These are phyloP conservation scores for Rhizodiscina lignyota DNA, from an alignment of 495 filamentous ascomycete genomes.

Conservation along the genomic window DNA sequence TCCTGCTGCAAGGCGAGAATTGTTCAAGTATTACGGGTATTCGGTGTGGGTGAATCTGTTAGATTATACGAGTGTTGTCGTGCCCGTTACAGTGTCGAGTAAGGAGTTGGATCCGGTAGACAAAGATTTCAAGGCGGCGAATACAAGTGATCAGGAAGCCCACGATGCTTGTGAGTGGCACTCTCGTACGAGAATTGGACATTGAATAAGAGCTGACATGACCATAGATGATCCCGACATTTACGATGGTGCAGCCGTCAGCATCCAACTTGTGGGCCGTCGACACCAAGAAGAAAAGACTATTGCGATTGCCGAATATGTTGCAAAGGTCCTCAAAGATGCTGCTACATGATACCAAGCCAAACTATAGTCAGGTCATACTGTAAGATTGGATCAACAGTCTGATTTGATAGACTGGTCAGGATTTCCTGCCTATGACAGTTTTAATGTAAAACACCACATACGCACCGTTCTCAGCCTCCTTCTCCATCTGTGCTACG, in stretches of 20 bases:
- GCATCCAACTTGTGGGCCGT: constrained; percentile 27
- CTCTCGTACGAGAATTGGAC: background rate
- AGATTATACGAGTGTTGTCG: constrained; percentile 38
- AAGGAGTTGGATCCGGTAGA: constrained; percentile 33
- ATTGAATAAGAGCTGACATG: constrained; percentile 4
- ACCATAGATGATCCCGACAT: constrained; percentile 27
- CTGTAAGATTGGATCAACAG: no score
- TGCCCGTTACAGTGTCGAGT: constrained; percentile 41
- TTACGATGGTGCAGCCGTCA: constrained; percentile 30
- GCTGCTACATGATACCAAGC: no score
- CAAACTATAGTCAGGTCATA: no score
- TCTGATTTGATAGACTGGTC: no score
- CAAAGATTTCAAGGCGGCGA: constrained; percentile 19
- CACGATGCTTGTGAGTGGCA: constrained; percentile 35
- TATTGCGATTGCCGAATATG: constrained; percentile 25
- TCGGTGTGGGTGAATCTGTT: constrained; percentile 34
- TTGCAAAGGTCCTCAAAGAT: no score
- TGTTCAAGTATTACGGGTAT: constrained; percentile 35
- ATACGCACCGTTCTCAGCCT: no score
- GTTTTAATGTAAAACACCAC: no score
- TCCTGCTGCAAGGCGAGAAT: constrained; percentile 34
- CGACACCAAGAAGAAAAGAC: constrained; percentile 32
- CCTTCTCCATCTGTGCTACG: no score
- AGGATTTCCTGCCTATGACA: no score
- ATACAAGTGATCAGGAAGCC: constrained; percentile 26